These are phyloP conservation scores for Lasiodiplodia hormozganensis DNA, from an alignment of 2,329 filamentous ascomycete species.

Conservation along the genomic window DNA sequence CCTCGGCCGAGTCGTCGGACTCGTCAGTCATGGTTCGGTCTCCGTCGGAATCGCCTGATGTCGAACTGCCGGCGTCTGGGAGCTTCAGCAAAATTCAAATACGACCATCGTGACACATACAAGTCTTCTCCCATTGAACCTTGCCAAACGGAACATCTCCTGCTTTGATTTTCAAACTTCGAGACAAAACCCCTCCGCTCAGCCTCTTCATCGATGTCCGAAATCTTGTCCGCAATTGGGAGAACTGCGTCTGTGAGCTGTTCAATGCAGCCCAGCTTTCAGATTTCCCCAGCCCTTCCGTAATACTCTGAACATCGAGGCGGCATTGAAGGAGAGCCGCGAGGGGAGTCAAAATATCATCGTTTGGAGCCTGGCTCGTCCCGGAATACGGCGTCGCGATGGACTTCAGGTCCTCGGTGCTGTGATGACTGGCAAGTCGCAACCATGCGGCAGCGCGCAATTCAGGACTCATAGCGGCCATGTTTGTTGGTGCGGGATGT, in stretches of 20 bases:
- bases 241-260: conserved; percentile 13
- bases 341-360: neutral
- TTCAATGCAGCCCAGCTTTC: conserved; percentile 9
- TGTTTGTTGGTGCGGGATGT: neutral
- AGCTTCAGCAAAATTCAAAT: neutral
- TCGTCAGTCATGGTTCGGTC: conserved; percentile 5
- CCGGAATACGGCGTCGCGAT: neutral
- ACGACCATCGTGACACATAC: neutral
- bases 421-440: neutral
- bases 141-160: conserved; percentile 6
- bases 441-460: neutral
- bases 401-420: neutral
- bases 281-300: neutral
- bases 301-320: neutral
- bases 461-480: neutral
- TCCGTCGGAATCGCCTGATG: conserved; percentile 9
- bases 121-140: conserved; percentile 11
- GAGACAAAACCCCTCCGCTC: neutral
- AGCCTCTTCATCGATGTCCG: conserved; percentile 2
- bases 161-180: neutral
- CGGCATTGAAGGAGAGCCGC: conserved; percentile 15
- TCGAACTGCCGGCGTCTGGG: conserved; percentile 1
- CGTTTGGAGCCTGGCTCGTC: neutral
- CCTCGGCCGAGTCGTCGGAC: conserved; percentile 1
- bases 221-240: neutral